Evolutionary conservation across 305 asterid species (phyloP).

Genomic region (Plantago coronopus): DNA sequence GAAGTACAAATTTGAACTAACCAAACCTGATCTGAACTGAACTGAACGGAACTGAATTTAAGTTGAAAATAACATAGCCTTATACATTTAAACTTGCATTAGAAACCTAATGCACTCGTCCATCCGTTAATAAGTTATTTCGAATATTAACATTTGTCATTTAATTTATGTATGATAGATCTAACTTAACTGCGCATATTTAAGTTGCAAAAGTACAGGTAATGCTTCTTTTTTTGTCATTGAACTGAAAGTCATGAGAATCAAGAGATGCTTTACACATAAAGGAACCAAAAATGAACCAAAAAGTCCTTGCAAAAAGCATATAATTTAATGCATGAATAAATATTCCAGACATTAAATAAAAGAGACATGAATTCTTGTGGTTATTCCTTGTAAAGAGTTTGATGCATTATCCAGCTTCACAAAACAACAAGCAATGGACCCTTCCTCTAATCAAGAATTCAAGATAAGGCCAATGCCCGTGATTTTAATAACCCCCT

Average conservation of each 20-base stretch:
- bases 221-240: slow-evolving; percentile 19
- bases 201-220: slow-evolving; percentile 9
- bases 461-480: slow-evolving; percentile 1
- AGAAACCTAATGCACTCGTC: too few species aligned
- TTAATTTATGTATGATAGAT: too few species aligned
- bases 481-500: slow-evolving; percentile 26
- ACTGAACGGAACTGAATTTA: too few species aligned
- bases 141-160: too few species aligned
- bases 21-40: too few species aligned
- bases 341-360: background rate
- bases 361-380: background rate
- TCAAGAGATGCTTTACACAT: background rate
- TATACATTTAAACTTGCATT: too few species aligned
- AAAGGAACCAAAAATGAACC: slow-evolving; percentile 3
- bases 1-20: too few species aligned
- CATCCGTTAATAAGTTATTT: too few species aligned
- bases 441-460: slow-evolving; percentile 5
- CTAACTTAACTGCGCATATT: too few species aligned
- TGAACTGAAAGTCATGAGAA: slow-evolving; percentile 24
- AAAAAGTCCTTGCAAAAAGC: slow-evolving; percentile 5
- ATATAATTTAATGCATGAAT: background rate
- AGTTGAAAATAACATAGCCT: too few species aligned
- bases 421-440: slow-evolving; percentile 10
- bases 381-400: background rate
- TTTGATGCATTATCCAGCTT: background rate